Percentiles rank a stretch among this genome's conserved stretches.
These are phyloP conservation scores for Ophiorrhiza pumila DNA, from an alignment of 257 asterid genomes.

Conservation along the genomic window DNA sequence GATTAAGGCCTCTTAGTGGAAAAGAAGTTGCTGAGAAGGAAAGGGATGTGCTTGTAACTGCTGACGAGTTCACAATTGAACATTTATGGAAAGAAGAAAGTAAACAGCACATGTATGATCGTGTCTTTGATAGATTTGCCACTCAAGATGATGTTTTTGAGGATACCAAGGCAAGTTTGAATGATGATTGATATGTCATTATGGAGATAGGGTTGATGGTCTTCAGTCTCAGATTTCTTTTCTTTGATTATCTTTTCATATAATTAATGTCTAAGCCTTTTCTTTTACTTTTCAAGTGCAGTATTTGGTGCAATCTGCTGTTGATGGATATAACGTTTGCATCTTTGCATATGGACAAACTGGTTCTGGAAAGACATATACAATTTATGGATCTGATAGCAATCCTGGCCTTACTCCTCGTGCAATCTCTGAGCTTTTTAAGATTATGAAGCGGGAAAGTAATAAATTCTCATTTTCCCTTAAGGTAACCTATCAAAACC, in stretches of 20 bases:
- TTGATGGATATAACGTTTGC: constrained; percentile 94
- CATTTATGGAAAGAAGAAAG: constrained; percentile 89
- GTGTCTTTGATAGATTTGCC: constrained; percentile 74
- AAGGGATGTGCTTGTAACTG: constrained; percentile 48
- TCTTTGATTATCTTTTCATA: not conserved
- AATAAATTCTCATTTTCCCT: constrained; percentile 72
- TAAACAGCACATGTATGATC: constrained; percentile 91
- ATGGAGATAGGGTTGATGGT: not conserved
- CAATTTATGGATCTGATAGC: constrained; percentile 83
- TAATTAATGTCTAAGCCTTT: not conserved
- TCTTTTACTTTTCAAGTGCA: constrained; percentile 31
- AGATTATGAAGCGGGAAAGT: constrained; percentile 65
- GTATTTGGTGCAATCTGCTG: constrained; percentile 96
- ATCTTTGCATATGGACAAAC: constrained; percentile 99
- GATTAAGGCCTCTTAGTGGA: constrained; percentile 83
- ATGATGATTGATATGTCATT: not conserved
- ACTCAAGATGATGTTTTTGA: constrained; percentile 87
- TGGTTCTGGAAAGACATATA: constrained; percentile 97
- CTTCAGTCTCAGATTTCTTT: not conserved
- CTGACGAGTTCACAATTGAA: constrained; percentile 87
- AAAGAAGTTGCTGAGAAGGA: constrained; percentile 70
- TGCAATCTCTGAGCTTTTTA: constrained; percentile 79
- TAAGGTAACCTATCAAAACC: constrained; percentile 52
- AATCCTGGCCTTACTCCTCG: constrained; percentile 96
- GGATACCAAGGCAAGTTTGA: constrained; percentile 81